phyloP scores from a whole-genome alignment of 2,329 filamentous ascomycete genomes.

The Exserohilum turcica region DNA sequence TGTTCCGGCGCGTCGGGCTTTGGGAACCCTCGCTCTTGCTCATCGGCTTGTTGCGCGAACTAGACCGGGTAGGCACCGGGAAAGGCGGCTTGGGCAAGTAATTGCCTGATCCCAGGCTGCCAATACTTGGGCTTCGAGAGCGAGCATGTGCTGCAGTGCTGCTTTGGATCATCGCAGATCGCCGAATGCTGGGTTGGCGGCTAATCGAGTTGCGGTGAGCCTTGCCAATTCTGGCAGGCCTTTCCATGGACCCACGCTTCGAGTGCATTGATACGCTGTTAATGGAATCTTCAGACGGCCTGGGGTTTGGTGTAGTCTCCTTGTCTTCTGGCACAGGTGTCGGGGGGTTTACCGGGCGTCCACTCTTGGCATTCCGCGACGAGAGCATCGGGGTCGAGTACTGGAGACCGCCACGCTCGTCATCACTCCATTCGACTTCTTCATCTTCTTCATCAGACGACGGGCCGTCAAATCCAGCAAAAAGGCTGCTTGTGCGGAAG shows the following conservation, averaged over 20 bases:
- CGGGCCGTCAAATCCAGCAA: constrained; percentile 77
- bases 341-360: constrained; percentile 50
- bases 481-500: constrained; percentile 80
- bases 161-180: constrained; percentile 78
- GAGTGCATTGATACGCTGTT: constrained; percentile 26
- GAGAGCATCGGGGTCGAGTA: constrained; percentile 53
- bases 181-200: constrained; percentile 68
- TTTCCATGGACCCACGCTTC: constrained; percentile 45
- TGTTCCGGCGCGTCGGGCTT: constrained; percentile 71
- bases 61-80: constrained; percentile 86
- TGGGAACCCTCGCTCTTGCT: constrained; percentile 75
- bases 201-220: constrained; percentile 33
- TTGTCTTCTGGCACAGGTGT: constrained; percentile 52
- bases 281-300: constrained; percentile 40
- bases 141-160: constrained; percentile 73
- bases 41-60: constrained; percentile 75
- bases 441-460: constrained; percentile 58
- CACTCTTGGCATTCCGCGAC: constrained; percentile 55
- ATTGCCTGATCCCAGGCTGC: constrained; percentile 56
- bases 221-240: constrained; percentile 44
- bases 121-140: constrained; percentile 68
- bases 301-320: constrained; percentile 37
- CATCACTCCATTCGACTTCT: constrained; percentile 67
- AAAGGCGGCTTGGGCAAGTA: constrained; percentile 70
- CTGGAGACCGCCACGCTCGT: constrained; percentile 60